Evolutionary conservation across 164 flowering plant genomes (phyloP).

Genomic region (Brasenia schreberi): DNA sequence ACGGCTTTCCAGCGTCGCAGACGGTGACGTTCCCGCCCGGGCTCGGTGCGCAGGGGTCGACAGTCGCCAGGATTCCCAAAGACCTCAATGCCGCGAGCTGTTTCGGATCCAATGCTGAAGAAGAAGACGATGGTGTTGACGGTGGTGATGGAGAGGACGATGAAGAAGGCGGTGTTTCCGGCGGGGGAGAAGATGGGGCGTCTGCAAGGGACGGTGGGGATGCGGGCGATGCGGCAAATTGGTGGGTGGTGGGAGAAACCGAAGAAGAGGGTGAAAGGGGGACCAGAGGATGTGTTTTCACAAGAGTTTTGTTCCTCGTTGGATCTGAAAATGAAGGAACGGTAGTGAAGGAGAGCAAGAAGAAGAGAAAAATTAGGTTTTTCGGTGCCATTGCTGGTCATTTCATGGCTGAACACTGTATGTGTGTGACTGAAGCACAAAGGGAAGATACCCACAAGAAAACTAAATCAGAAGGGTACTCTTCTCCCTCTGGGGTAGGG

Average conservation of each 20-base stretch:
- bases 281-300: neutral
- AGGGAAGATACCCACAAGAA: too few relatives aligned
- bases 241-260: conserved; percentile 4
- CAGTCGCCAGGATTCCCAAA: conserved; percentile 60
- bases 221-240: conserved; percentile 7
- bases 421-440: too few relatives aligned
- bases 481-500: too few relatives aligned
- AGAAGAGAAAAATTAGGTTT: neutral
- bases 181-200: conserved; percentile 5
- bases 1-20: conserved; percentile 65
- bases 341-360: neutral
- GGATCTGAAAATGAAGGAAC: neutral
- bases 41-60: conserved; percentile 61
- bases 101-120: conserved; percentile 67
- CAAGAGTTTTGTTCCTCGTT: neutral
- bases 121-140: conserved; percentile 7
- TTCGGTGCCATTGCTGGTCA: neutral
- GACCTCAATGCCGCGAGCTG: conserved; percentile 72
- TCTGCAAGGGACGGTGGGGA: conserved; percentile 9
- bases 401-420: neutral
- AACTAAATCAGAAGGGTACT: too few relatives aligned
- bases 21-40: conserved; percentile 34
- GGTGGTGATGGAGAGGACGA: conserved; percentile 7
- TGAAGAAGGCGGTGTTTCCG: conserved; percentile 4
- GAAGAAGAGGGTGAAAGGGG: conserved; percentile 3